Percentiles rank a stretch among this genome's conserved stretches.
Evolutionary conservation across 345 rosid species (phyloP).

Genomic region (Heritiera littoralis): DNA sequence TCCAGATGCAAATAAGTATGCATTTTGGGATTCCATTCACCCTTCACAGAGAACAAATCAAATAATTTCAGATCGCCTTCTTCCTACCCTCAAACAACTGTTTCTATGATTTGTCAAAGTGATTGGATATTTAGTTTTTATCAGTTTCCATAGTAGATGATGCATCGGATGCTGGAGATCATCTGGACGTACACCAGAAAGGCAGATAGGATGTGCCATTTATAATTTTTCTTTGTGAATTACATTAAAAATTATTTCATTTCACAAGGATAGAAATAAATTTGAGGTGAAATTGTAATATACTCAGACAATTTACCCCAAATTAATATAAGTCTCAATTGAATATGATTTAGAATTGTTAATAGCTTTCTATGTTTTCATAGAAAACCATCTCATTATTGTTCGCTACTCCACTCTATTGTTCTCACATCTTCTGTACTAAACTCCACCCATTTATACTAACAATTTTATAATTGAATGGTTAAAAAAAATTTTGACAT

Average conservation of each 20-base stretch:
- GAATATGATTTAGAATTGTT: no score
- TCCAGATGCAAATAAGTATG: slow-evolving; percentile 47
- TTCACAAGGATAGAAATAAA: no score
- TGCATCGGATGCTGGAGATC: background rate
- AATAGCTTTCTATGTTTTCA: no score
- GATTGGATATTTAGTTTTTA: background rate
- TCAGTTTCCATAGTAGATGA: background rate
- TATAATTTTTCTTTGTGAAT: background rate
- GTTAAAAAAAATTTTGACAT: no score
- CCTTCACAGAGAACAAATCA: slow-evolving; percentile 42
- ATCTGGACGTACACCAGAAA: background rate
- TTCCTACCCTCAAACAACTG: slow-evolving; percentile 20
- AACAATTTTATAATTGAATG: no score
- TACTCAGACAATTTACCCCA: no score
- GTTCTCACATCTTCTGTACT: no score
- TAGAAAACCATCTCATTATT: no score
- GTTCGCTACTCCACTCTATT: no score
- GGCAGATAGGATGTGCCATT: background rate
- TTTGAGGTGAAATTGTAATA: background rate
- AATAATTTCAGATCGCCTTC: slow-evolving; percentile 27
- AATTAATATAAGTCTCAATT: no score
- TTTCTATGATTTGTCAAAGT: background rate
- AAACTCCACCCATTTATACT: no score
- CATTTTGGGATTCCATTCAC: slow-evolving; percentile 55
- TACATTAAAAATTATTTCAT: no score